Evolutionary conservation across 257 asterid species (phyloP).

Genomic region (Cynanchum wilfordii): DNA sequence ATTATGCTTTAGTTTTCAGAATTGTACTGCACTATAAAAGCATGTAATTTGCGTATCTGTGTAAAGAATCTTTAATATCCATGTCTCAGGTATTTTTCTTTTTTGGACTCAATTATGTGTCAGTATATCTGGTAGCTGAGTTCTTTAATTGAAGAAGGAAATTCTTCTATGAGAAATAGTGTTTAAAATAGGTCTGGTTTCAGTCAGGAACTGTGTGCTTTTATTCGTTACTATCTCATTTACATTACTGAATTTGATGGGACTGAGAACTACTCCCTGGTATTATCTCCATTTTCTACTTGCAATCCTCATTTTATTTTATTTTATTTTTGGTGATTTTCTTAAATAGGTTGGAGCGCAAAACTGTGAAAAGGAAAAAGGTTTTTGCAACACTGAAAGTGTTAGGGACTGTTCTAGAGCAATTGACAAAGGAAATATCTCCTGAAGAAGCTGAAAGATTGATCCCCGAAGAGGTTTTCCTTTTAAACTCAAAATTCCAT

Average conservation of each 20-base stretch:
- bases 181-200: too few relatives aligned
- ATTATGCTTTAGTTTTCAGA: not conserved
- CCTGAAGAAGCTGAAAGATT: conserved; percentile 95
- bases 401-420: conserved; percentile 76
- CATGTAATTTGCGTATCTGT: not conserved
- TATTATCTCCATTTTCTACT: not conserved
- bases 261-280: not conserved
- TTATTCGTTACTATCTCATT: not conserved
- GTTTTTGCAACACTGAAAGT: conserved; percentile 93
- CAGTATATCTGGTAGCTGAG: not conserved
- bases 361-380: conserved; percentile 69
- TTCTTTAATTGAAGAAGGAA: not conserved
- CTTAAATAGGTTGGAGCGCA: conserved; percentile 75
- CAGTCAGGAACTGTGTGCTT: not conserved
- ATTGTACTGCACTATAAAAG: not conserved
- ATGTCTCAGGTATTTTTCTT: not conserved
- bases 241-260: not conserved
- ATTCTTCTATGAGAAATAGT: not conserved
- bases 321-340: conserved; percentile 18
- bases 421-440: conserved; percentile 73
- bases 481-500: conserved; percentile 6
- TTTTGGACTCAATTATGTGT: not conserved
- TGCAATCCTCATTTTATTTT: conserved; percentile 10
- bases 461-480: conserved; percentile 78
- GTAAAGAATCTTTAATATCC: not conserved